Base-by-base conservation (phyloP, 805 yeast species). In the Starmerella gropengiesseri region DNA sequence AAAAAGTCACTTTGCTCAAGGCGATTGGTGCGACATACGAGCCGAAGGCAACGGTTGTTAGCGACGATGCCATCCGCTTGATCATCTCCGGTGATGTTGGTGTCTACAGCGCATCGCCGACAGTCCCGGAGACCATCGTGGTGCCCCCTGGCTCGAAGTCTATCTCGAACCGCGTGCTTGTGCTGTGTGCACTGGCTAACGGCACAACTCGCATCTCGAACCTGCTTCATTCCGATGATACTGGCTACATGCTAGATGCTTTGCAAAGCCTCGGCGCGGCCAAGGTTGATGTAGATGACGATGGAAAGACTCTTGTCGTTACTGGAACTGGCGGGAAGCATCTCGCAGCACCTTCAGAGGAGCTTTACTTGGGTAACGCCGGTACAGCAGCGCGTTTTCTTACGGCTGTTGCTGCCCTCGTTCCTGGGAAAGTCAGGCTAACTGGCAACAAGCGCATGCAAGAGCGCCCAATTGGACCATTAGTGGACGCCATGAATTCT, bases 371-470 rank as follows among this genome's bases (percentile, higher is more conserved):
- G 49, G 98, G 98, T 45, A 91, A 91, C 58, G 97, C 98, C 1
- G 98, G 98, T 52, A 91, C 98, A 33, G 97, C 98, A 4, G 83
- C 96, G 5, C 74, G 98, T 56, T 91, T 91, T 61, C 71, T 91
- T 58, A 83, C 96, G 2, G 75, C 95, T 2, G 89, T 91, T 22
- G 95, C 94, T 16, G 66, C 77, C 13, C 56, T 60, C 3, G 59
- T 54, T 5, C 41, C 57, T 4, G 65, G 70, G 26, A 57, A 67
- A 46, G 76, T 86, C 22, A 65, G 76, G 6, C 69, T 91, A 49
- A 91, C 97, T 1, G 98, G 98, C 53, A 91, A 91, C 62, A 80
- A 83, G 38, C 75, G 98, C 63, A 91, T 91, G 98, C 94, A 87
- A 62, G 93, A 87, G 62, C 73, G 98, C 55, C 98, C 98, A 16